phyloP scores from a whole-genome alignment of 1,284 basidiomycete species.

The Moniliophthora roreri region DNA sequence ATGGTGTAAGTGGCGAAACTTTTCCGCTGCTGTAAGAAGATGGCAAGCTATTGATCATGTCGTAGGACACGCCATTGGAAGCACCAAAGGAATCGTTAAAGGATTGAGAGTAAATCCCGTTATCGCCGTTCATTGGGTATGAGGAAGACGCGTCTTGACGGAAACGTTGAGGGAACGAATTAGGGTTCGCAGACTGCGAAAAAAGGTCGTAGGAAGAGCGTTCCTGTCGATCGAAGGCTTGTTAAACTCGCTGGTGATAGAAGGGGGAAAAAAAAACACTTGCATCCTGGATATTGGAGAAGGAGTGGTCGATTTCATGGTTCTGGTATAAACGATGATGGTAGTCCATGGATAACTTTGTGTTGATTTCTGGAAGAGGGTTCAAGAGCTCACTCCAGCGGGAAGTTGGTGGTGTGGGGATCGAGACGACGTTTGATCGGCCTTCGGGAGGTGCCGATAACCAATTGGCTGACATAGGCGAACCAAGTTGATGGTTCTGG shows the following conservation, averaged over 20 bases:
- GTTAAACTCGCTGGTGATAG: slow-evolving; percentile 32
- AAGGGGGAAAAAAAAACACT: slow-evolving; percentile 14
- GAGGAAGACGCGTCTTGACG: slow-evolving; percentile 66
- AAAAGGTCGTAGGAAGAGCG: slow-evolving; percentile 64
- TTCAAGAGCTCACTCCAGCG: slow-evolving; percentile 49
- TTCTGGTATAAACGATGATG: slow-evolving; percentile 51
- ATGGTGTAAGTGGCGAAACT: slow-evolving; percentile 71
- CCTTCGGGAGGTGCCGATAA: slow-evolving; percentile 43
- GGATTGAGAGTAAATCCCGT: slow-evolving; percentile 51
- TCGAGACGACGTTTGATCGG: slow-evolving; percentile 44
- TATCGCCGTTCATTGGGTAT: slow-evolving; percentile 48
- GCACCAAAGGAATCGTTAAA: slow-evolving; percentile 59
- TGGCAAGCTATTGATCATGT: slow-evolving; percentile 59
- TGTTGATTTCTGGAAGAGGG: slow-evolving; percentile 33
- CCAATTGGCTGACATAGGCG: slow-evolving; percentile 1
- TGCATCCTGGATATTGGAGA: slow-evolving; percentile 20
- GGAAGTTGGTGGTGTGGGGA: slow-evolving; percentile 23
- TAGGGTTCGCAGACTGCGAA: slow-evolving; percentile 40
- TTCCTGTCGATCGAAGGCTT: slow-evolving; percentile 45
- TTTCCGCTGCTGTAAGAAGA: slow-evolving; percentile 68
- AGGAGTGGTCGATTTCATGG: slow-evolving; percentile 49
- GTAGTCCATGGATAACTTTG: slow-evolving; percentile 60
- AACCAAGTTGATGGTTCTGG: background rate
- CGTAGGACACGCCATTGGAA: slow-evolving; percentile 59
- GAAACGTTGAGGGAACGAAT: slow-evolving; percentile 57